These are phyloP conservation scores for Microcera coccophila DNA, from an alignment of 2,329 filamentous ascomycete genomes.

Conservation along the genomic window DNA sequence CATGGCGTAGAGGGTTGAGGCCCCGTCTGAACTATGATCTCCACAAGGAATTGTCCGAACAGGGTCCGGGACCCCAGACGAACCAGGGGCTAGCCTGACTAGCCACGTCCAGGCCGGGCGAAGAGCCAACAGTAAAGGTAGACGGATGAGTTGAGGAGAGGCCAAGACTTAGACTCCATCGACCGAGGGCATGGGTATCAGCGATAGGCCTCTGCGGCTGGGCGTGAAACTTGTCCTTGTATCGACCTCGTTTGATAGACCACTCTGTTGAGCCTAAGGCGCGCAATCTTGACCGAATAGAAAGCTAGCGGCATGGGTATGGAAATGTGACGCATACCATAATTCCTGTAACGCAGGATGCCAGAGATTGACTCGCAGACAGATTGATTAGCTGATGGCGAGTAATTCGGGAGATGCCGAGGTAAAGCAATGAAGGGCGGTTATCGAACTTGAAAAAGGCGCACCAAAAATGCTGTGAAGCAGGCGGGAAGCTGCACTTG, in stretches of 20 bases:
- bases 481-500: conserved; percentile 1
- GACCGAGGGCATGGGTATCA: too few species aligned
- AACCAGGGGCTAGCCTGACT: conserved; percentile 12
- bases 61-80: conserved; percentile 18
- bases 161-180: conserved; percentile 22
- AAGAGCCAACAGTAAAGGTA: conserved; percentile 14
- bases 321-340: conserved; percentile 16
- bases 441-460: conserved; percentile 7
- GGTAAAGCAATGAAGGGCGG: conserved; percentile 12
- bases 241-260: conserved; percentile 13
- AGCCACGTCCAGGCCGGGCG: conserved; percentile 13
- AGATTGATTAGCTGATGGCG: conserved; percentile 16
- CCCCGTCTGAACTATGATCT: conserved; percentile 32
- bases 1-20: conserved; percentile 26
- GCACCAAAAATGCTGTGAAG: conserved; percentile 10
- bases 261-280: too few species aligned
- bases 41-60: conserved; percentile 30
- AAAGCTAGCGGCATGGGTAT: background rate
- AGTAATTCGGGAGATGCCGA: conserved; percentile 26
- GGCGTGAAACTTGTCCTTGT: conserved; percentile 22
- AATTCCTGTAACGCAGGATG: conserved; percentile 13
- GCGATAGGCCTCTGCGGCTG: conserved; percentile 20
- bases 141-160: conserved; percentile 12
- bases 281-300: background rate
- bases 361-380: conserved; percentile 12